Evolutionary conservation across 306 rosid species (phyloP).

Genomic region (Vigna mungo): DNA sequence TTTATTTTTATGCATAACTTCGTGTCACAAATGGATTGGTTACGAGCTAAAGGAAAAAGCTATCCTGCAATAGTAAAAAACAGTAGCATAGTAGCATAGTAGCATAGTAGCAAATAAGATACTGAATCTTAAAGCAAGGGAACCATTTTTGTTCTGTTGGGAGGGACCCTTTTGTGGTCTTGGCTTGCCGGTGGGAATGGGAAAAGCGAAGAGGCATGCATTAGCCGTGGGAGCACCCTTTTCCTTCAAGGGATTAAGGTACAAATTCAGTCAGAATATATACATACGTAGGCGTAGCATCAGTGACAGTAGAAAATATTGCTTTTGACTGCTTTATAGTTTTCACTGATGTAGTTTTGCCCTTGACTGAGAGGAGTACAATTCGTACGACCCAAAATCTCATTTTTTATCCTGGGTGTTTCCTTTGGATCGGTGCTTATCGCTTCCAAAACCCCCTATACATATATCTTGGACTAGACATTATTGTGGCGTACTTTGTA

Average conservation of each 20-base stretch:
- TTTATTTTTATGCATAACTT: constrained; percentile 1
- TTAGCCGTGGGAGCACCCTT: constrained; percentile 22
- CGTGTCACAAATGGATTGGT: constrained; percentile 17
- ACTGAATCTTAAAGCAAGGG: constrained; percentile 28
- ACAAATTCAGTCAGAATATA: constrained; percentile 37
- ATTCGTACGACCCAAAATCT: constrained; percentile 29
- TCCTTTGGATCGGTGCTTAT: constrained; percentile 31
- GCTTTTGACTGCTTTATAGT: constrained; percentile 56
- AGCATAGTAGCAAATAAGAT: constrained; percentile 14
- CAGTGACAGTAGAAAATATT: constrained; percentile 41
- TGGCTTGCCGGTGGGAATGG: constrained; percentile 9
- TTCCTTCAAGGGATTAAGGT: background rate
- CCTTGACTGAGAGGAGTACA: constrained; percentile 39
- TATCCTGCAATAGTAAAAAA: background rate
- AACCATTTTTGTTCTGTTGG: constrained; percentile 8
- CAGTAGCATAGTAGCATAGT: constrained; percentile 1
- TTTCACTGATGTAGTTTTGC: constrained; percentile 31
- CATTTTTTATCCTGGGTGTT: constrained; percentile 29
- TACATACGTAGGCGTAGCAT: constrained; percentile 10
- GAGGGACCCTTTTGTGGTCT: constrained; percentile 20
- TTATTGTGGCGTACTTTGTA: constrained; percentile 37
- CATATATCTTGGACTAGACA: constrained; percentile 24
- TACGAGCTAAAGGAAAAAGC: constrained; percentile 5
- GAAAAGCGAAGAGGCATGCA: constrained; percentile 27
- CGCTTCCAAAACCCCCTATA: constrained; percentile 17